Evolutionary conservation across 805 yeast species (phyloP), one percentile per base, ranked within the genome.

Genomic region (Yamadazyma nakazawae): DNA sequence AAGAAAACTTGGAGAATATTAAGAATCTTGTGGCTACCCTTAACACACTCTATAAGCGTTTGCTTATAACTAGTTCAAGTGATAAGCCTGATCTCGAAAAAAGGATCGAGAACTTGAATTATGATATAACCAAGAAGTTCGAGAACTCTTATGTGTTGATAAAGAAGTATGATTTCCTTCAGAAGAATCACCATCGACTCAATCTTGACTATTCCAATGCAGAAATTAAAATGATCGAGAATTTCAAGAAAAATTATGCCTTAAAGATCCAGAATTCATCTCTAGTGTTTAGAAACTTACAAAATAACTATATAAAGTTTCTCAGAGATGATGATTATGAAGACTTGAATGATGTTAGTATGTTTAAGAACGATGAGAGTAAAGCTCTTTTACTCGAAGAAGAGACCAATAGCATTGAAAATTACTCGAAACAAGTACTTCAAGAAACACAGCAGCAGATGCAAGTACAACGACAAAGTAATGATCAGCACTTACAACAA

Each of bases 191-290:
- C 55, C 53, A 51, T 78, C 80, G 57, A 60, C 66, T 47, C 58
- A 77, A 50, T 57, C 74, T 58, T 52, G 64, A 52, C 46, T 72
- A 64, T 47, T 50, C 62, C 28, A 62, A 69, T 21, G 70, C 75
- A 28, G 92, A 88, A 54, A 58, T 81, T 25, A 69, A 75, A 42
- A 82, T 92, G 73, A 72, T 89, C 46, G 84, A 81, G 42, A 94
- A 92, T 64, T 79, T 88, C 68, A 85, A 88, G 63, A 87, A 88
- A 56, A 82, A 82, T 40, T 82, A 91, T 63, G 99, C 99, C 2
- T 72, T 85, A 38, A 82, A 84, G 61, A 83, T 94, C 18, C 99
- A 94, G 62, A 82, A 81, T 36, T 70, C 80, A 38, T 85, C 95
- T 35, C 79, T 91, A 16, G 78, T 75, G 43, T 94, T 91, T 66